phyloP scores from a whole-genome alignment of 2,329 filamentous ascomycete genomes.

The Ophiostoma sp. region DNA sequence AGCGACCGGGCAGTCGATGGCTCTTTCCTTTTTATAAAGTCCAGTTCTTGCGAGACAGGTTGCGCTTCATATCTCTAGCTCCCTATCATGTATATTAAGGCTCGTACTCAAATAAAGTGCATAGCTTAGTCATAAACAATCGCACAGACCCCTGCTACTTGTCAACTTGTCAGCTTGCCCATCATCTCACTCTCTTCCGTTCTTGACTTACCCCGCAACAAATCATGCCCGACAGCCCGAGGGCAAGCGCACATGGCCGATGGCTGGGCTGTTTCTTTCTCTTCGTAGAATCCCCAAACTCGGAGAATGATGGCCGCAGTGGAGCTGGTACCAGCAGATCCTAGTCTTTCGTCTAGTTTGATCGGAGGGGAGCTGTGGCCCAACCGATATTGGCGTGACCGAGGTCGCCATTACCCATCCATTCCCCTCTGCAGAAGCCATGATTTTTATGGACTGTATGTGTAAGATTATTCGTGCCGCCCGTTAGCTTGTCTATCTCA shows the following conservation, averaged over 20 bases:
- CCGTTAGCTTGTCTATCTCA: neutral
- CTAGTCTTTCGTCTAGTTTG: neutral
- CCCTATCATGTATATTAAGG: neutral
- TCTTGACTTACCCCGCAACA: neutral
- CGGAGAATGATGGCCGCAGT: slow-evolving; percentile 1
- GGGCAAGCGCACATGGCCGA: neutral
- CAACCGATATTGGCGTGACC: neutral
- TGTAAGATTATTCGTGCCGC: neutral
- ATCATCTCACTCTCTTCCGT: neutral
- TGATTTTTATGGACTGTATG: too few relatives aligned
- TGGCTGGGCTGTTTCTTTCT: neutral
- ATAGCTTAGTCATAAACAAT: neutral
- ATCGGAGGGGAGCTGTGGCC: too few relatives aligned
- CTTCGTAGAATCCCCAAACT: neutral
- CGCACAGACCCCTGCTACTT: neutral
- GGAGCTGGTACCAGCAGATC: neutral
- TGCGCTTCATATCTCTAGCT: too few relatives aligned
- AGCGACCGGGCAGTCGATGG: neutral
- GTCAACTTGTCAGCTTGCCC: neutral
- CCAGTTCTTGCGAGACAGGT: neutral
- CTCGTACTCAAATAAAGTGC: neutral
- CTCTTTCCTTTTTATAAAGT: neutral
- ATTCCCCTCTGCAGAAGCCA: neutral
- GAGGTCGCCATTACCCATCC: neutral
- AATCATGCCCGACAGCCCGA: neutral